Evolutionary conservation across 257 asterid genomes (phyloP).

Genomic region (Oldenlandia corymbosa): DNA sequence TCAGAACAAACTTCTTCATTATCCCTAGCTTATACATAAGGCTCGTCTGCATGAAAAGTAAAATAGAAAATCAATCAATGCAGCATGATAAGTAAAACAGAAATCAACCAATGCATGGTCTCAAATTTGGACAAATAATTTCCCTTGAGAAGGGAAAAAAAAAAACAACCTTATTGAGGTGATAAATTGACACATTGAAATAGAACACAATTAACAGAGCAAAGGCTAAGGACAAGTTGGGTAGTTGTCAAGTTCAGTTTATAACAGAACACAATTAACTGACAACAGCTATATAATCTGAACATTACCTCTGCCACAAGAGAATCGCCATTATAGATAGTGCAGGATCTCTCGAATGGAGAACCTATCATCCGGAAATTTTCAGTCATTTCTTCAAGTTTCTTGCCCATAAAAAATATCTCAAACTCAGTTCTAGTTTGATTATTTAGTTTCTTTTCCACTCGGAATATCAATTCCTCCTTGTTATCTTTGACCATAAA

Average conservation of each 20-base stretch:
- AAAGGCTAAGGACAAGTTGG: not conserved
- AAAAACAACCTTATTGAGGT: not conserved
- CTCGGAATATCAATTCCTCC: conserved; percentile 47
- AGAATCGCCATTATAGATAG: conserved; percentile 62
- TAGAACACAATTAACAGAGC: not conserved
- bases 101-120: too few relatives aligned
- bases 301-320: conserved; percentile 72
- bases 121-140: not conserved
- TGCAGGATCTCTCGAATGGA: conserved; percentile 82
- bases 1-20: conserved; percentile 47
- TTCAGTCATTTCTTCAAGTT: conserved; percentile 33
- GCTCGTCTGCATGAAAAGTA: conserved; percentile 61
- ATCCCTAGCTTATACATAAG: conserved; percentile 82
- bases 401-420: conserved; percentile 38
- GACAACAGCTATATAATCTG: not conserved
- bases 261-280: not conserved
- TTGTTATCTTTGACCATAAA: conserved; percentile 37
- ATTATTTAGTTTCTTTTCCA: conserved; percentile 42
- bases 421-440: conserved; percentile 51
- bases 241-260: not conserved
- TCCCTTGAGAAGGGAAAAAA: too few relatives aligned
- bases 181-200: not conserved
- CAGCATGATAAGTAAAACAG: too few relatives aligned
- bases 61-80: not conserved
- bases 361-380: conserved; percentile 77